Evolutionary conservation across 2,329 filamentous ascomycete genomes (phyloP), one percentile per base, ranked within the genome.

Genomic region (Cladosporium austrohemisphaericum): DNA sequence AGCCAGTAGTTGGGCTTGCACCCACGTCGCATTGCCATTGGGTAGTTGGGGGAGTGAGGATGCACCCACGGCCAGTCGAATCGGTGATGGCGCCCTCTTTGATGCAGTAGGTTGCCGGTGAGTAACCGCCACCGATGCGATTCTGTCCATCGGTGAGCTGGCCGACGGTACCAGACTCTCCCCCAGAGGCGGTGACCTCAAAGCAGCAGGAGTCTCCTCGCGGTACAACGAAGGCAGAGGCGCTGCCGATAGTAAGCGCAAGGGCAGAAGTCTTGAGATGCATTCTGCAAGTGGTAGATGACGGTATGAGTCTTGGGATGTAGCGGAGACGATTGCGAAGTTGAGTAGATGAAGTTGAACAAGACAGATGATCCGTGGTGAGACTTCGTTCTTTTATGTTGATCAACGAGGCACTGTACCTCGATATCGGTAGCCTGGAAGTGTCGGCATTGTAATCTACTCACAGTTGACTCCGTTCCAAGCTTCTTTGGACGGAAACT

Each of bases 11-110:
- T 9, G 78, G 74, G 11, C 59, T 54, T 11, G 76, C 76, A 38
- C 77, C 76, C 19, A 60, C 55, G 56, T 86, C 82, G 57, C 83
- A 84, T 60, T 84, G 80, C 52, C 81, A 77, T 38, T 82, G 77
- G 22, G 71, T 74, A 1, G 79, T 80, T 0, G 77, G 74, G 35
- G 74, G 71, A 55, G 82, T 85, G 59, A 84, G 68, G 65, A 83
- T 81, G 60, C 83, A 85, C 14, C 82, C 81, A 51, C 78, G 73
- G 36, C 76, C 76, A 38, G 71, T 70, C 41, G 68, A 63, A 61
- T 85, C 83, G 16, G 70, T 76, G 52, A 86, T 73, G 11, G 55
- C 59, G 18, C 64, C 69, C 36, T 76, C 76, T 41, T 73, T 72
- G 13, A 70, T 69, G 50, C 74, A 81, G 62, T 78, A 85, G 7